Base-by-base conservation (phyloP, 1,284 basidiomycete genomes). In the Ceratobasidium sp. region DNA sequence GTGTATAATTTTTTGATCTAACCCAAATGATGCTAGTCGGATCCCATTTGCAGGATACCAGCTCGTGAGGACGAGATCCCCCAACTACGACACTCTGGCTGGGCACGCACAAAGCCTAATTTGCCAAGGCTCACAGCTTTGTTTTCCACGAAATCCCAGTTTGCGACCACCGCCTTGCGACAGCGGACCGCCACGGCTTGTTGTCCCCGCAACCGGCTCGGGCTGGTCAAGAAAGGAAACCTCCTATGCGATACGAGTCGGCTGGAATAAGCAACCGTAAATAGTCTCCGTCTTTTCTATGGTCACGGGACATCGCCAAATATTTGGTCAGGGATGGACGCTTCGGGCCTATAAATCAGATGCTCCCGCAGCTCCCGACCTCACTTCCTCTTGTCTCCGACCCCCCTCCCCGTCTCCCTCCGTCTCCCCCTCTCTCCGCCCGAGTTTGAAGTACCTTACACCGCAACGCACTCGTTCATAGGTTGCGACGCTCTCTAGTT, bases 401-500 rank as follows among this genome's bases (percentile, higher is more conserved):
- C 49, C 46, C 29, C 63, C 34, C n/a, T 43, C 51, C 29, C 34
- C 56, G 7, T 31, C 68, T 13, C 49, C 54, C 24, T 29, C 39
- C 51, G 11, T 29, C 34, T 14, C 7, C 22, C 34, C 49, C 39
- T 31, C 16, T 13, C 53, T 34, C 54, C 19, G 39, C 46, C 43
- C 43, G 43, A 9, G 37, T 43, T 24, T 43, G 61, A 63, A 63
- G 61, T 27, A 41, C 27, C 37, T 43, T 53, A 56, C 24, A 31
- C 14, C 68, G 68, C 68, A 71, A 71, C 68, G 54, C 68, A 41
- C 54, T 71, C 68, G 53, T 71, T 71, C 24, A 54, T 24, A 59
- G 22, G 68, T 71, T 71, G 68, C 68, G 41, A 71, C 68, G n/a
- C 54, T 71, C 68, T n/a, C 68, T 71, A 58, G 56, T 54, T 31